Conservation (phyloP, 768 basidiomycete species). For the Boletus coccyginus region DNA sequence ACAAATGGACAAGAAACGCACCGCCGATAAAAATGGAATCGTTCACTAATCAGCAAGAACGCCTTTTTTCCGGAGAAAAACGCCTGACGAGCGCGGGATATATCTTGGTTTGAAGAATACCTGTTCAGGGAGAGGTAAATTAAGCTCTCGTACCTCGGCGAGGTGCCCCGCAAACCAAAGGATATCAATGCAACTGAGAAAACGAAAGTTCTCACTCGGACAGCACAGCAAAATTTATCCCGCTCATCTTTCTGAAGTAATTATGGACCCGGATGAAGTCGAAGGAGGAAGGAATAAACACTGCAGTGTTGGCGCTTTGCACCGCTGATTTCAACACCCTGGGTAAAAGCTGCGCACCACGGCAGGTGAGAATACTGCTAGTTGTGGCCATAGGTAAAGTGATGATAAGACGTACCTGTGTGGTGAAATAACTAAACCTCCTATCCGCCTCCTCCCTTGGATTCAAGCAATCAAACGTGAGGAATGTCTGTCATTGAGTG, state of each 20-base stretch:
- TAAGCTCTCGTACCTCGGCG: background rate
- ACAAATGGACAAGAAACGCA: slow-evolving; percentile 25
- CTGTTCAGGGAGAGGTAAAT: slow-evolving; percentile 36
- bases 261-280: slow-evolving; percentile 94
- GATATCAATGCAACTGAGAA: background rate
- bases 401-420: slow-evolving; percentile 55
- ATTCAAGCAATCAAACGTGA: slow-evolving; percentile 67
- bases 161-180: background rate
- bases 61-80: slow-evolving; percentile 88
- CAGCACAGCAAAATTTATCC: slow-evolving; percentile 75
- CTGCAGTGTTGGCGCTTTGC: slow-evolving; percentile 80
- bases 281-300: slow-evolving; percentile 93
- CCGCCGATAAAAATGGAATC: slow-evolving; percentile 98
- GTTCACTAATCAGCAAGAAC: slow-evolving; percentile 89
- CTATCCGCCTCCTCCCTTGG: slow-evolving; percentile 81
- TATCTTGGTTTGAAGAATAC: slow-evolving; percentile 92
- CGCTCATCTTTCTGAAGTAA: slow-evolving; percentile 70
- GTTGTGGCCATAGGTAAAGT: background rate
- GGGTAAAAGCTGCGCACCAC: slow-evolving; percentile 65
- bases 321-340: slow-evolving; percentile 87
- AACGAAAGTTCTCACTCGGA: slow-evolving; percentile 65
- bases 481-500: slow-evolving; percentile 51
- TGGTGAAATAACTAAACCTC: slow-evolving; percentile 84
- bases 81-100: slow-evolving; percentile 86
- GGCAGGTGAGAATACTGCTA: background rate